phyloP scores from a whole-genome alignment of 148 eudicot genomes.

The Silene uniflora region DNA sequence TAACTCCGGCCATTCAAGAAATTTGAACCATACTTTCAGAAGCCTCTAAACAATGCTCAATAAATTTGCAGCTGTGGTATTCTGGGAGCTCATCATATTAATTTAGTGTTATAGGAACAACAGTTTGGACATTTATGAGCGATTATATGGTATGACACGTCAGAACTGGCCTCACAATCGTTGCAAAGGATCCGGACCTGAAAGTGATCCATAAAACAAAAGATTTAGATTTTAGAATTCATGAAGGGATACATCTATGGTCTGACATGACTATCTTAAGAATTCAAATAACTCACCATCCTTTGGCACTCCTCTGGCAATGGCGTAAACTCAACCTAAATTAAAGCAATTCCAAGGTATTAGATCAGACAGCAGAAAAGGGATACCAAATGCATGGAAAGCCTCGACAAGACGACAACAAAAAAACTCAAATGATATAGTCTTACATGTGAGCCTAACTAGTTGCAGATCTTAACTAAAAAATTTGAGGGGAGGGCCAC shows the following conservation, averaged over 20 bases:
- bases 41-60: background rate
- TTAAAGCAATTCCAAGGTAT: background rate
- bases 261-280: background rate
- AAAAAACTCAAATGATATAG: background rate
- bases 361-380: background rate
- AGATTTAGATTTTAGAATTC: constrained; percentile 8
- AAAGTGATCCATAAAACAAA: background rate
- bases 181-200: constrained; percentile 81
- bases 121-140: constrained; percentile 64
- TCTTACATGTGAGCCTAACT: background rate
- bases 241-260: background rate
- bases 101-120: constrained; percentile 69
- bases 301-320: constrained; percentile 56
- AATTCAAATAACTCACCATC: constrained; percentile 35
- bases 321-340: constrained; percentile 52
- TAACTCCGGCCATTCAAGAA: background rate
- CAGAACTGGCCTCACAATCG: constrained; percentile 56
- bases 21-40: background rate
- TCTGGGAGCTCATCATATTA: constrained; percentile 39
- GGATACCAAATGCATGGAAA: background rate
- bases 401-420: too few relatives aligned
- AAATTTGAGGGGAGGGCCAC: too few relatives aligned
- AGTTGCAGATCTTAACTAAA: background rate
- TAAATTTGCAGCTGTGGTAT: constrained; percentile 20
- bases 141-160: constrained; percentile 58